Percentiles rank a stretch among this genome's conserved stretches.
Evolutionary conservation across 1,284 basidiomycete genomes (phyloP).

Genomic region (Sporisorium scitamineum): DNA sequence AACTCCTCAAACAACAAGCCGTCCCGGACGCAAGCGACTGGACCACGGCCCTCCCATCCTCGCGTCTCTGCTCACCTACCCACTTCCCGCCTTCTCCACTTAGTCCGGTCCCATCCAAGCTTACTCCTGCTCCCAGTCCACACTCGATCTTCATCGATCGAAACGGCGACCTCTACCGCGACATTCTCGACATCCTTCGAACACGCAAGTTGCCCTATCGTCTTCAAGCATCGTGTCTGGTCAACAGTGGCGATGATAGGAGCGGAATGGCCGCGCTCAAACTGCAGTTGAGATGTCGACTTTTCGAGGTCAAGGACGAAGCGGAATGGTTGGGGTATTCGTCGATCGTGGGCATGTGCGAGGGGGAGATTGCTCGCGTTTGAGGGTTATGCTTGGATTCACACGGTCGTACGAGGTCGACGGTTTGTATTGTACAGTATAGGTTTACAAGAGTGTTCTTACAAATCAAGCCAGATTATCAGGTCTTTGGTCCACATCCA

Average conservation of each 20-base stretch:
- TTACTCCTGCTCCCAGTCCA: neutral
- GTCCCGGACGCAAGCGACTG: neutral
- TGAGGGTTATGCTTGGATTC: too few species aligned
- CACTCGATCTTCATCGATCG: slow-evolving; percentile 30
- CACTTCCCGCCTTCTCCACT: neutral
- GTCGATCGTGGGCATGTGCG: slow-evolving; percentile 19
- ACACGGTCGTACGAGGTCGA: too few species aligned
- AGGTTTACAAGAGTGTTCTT: neutral
- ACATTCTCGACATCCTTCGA: slow-evolving; percentile 33
- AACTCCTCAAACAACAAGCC: too few species aligned
- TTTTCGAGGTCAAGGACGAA: slow-evolving; percentile 23
- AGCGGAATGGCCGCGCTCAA: neutral
- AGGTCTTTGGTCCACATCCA: neutral
- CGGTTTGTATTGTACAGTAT: slow-evolving; percentile 4
- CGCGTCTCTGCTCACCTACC: neutral
- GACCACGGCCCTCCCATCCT: neutral
- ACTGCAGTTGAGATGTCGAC: slow-evolving; percentile 13
- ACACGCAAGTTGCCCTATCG: slow-evolving; percentile 24
- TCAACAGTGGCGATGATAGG: neutral
- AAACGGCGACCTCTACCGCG: slow-evolving; percentile 24
- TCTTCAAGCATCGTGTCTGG: slow-evolving; percentile 6
- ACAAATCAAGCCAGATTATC: neutral
- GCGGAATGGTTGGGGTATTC: slow-evolving; percentile 36
- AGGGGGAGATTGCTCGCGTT: slow-evolving; percentile 5
- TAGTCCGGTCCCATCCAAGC: neutral